Evolutionary conservation across 441 rosid genomes (phyloP), one percentile per base, ranked within the genome.

Genomic region (Eruca vesicaria): DNA sequence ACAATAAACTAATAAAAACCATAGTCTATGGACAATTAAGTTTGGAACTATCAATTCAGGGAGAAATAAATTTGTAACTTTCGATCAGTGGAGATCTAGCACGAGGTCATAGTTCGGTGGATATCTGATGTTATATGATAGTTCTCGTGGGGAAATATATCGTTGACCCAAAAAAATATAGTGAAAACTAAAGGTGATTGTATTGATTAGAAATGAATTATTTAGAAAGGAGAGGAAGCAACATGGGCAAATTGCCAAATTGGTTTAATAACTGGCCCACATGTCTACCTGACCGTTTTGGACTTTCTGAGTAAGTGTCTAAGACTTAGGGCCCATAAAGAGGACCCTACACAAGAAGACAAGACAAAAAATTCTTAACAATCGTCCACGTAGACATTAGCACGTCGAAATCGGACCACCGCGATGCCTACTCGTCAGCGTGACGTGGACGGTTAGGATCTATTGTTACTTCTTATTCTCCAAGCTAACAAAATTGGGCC

Each of bases 241-340:
- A 71, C 72, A 77, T 77, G 76, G 63, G 76, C 73, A 71, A 71
- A 66, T 77, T 71, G 73, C 80, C 76, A 77, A 77, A 41, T 77
- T 77, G 80, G 76, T 71, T 77, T 26, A 11, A n/a, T 23, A 50
- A 60, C 19, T 63, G 68, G 9, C 68, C 80, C 63, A 43, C 80
- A 58, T 71, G 72, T 65, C 28, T 45, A 71, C 68, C 76, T 77
- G 76, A 77, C 63, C 35, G 6, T 66, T 71, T 77, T 77, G 80
- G 80, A 77, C 63, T 77, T 77, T 77, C 68, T 35, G 72, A 58
- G 63, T 50, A 71, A 71, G 71, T 58, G 76, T 71, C 72, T 11
- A 33, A 65, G 20, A 16, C 33, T 45, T 20, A 32, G 79, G 75
- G 53, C 79, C 75, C 71, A 76, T 64, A 12, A 16, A 11, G 7